These are phyloP conservation scores for Stygiomarasmius scandens DNA, from an alignment of 1,284 basidiomycete genomes.

Conservation along the genomic window DNA sequence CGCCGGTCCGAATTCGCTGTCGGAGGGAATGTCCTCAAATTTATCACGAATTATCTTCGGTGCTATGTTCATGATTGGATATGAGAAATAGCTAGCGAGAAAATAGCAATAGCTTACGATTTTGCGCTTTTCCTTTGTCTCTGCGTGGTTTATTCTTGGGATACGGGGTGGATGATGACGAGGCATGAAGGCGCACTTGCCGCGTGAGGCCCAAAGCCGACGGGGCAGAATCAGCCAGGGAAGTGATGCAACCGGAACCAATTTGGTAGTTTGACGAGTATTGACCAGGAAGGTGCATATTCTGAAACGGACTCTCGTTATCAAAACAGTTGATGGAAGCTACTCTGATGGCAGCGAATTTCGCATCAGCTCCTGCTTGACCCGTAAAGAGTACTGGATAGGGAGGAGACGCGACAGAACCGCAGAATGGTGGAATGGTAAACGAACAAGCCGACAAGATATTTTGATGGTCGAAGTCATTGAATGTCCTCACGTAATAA, in stretches of 20 bases:
- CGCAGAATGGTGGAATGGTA: not conserved
- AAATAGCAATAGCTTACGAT: no score
- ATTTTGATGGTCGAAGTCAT: not conserved
- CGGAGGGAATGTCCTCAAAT: not conserved
- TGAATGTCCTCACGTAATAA: not conserved
- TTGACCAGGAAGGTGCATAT: not conserved
- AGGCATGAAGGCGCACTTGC: not conserved
- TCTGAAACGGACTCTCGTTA: not conserved
- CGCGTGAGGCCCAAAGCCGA: not conserved
- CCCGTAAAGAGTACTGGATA: not conserved
- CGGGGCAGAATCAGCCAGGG: not conserved
- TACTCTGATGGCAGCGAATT: conserved; percentile 2
- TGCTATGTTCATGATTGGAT: no score
- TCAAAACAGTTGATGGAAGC: not conserved
- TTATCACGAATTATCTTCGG: not conserved
- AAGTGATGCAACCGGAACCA: not conserved
- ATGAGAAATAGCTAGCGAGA: no score
- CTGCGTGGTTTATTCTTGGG: no score
- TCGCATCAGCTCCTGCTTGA: not conserved
- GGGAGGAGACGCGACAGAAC: not conserved
- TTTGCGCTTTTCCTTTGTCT: not conserved
- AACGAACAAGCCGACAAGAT: not conserved
- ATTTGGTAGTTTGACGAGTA: not conserved
- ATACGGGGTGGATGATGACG: not conserved
- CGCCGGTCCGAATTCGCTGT: not conserved